Conservation (phyloP, 805 yeast genomes). For the Wickerhamiella azymoides region DNA sequence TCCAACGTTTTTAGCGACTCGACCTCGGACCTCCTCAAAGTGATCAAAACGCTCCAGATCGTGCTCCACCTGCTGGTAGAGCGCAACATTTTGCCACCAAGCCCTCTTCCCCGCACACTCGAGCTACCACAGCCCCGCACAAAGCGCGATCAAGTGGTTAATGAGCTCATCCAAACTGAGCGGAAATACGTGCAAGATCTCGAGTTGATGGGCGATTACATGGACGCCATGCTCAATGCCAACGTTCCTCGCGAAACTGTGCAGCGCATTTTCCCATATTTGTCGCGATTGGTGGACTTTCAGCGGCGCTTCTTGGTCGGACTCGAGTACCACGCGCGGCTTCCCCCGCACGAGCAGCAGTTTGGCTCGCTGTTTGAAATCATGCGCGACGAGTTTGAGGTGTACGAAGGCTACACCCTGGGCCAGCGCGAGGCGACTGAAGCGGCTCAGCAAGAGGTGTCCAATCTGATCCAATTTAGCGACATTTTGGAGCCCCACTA, state of each 20-base stretch:
- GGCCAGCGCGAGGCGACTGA: constrained; percentile 82
- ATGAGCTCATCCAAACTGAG: constrained; percentile 79
- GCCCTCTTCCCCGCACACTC: background rate
- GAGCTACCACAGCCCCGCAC: constrained; percentile 12
- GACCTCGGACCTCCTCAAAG: constrained; percentile 62
- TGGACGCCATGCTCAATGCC: constrained; percentile 48
- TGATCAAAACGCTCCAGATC: constrained; percentile 55
- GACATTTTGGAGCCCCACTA: constrained; percentile 65
- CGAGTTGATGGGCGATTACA: constrained; percentile 57
- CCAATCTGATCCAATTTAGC: constrained; percentile 40
- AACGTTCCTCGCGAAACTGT: constrained; percentile 70
- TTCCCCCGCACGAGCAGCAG: constrained; percentile 62
- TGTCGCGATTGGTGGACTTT: constrained; percentile 73
- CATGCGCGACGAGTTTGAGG: constrained; percentile 71
- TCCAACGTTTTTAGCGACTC: constrained; percentile 77
- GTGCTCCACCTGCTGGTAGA: constrained; percentile 36
- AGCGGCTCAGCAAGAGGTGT: constrained; percentile 48
- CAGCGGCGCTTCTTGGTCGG: constrained; percentile 84
- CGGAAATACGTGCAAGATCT: constrained; percentile 85
- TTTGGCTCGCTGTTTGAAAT: constrained; percentile 81
- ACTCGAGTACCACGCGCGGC: constrained; percentile 70
- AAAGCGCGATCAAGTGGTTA: constrained; percentile 60
- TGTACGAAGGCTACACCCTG: constrained; percentile 89
- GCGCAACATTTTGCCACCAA: constrained; percentile 2
- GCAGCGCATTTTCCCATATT: constrained; percentile 71